Conservation (phyloP, 345 rosid genomes). For the Citrus inodora region DNA sequence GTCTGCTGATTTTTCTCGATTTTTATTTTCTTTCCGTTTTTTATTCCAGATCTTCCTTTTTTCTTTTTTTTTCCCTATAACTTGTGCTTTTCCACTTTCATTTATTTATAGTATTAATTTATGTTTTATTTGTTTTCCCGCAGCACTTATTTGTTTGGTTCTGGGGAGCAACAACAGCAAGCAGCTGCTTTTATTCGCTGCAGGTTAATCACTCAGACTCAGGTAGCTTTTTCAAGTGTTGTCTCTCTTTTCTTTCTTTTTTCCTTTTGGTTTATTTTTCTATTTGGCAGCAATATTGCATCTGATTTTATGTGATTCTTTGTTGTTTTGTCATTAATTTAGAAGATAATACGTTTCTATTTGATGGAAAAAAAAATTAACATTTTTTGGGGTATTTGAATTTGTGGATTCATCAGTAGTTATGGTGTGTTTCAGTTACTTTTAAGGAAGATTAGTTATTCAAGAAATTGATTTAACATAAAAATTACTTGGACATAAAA, state of each 20-base stretch:
- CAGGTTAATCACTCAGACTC: constrained; percentile 15
- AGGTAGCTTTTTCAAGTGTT: constrained; percentile 17
- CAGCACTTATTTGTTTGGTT: constrained; percentile 14
- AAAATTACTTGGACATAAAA: neutral
- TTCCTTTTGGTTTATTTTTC: neutral
- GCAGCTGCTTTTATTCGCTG: neutral
- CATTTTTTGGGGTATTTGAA: neutral
- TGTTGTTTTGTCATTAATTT: constrained; percentile 11
- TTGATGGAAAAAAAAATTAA: neutral
- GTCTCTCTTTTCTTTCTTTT: constrained; percentile 7
- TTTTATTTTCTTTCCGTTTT: constrained; percentile 14
- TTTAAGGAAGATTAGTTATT: constrained; percentile 6
- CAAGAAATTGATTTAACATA: neutral
- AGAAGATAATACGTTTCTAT: neutral
- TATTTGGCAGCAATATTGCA: neutral
- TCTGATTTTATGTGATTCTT: constrained; percentile 25
- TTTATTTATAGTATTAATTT: neutral
- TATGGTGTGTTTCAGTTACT: neutral
- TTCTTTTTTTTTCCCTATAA: neutral
- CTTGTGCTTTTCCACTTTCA: neutral
- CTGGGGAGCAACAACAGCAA: constrained; percentile 13
- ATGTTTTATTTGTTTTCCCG: neutral
- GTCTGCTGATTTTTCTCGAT: constrained; percentile 17
- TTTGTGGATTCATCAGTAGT: neutral
- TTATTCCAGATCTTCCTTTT: constrained; percentile 3